Evolutionary conservation across 2,329 filamentous ascomycete genomes (phyloP), one percentile per base, ranked within the genome.

Genomic region (Reticulascus tulasneorum): DNA sequence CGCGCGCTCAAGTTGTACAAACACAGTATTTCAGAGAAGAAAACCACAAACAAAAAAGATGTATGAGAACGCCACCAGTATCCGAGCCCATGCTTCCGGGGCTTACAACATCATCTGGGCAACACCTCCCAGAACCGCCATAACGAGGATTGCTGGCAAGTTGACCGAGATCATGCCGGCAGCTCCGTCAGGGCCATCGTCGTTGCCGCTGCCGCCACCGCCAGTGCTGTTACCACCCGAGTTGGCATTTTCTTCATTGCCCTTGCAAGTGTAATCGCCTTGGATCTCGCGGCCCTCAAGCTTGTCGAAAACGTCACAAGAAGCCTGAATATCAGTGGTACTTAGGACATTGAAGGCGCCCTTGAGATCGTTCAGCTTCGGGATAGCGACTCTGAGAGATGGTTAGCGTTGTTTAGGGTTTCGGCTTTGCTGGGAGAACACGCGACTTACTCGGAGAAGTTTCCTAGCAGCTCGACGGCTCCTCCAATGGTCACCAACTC

Each of bases 401-500:
- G n/a, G 33, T 25, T 17, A 41, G 20, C 3, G 25, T 25, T 11
- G 9, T 2, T 15, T 15, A 2, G 11, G 7, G n/a, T n/a, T n/a
- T n/a, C n/a, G 22, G 23, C 25, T 32, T 24, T 9, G 10, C 10
- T 20, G 21, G 11, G 12, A 5, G 3, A 8, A 11, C 30, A 16
- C 3, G n/a, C 32, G 18, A 34, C 21, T 42, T 44, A 46, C 44
- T 77, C 71, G 46, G 79, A 75, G 64, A 96, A 94, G 69, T 80
- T 84, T 54, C 93, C 93, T 52, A 82, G 81, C 61, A 95, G 79
- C 61, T 88, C 83, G 56, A 97, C 73, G 53, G 87, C 88, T 67
- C 90, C 91, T 47, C 72, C 76, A 40, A 96, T 78, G 37, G 69
- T 76, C 56, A 76, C 57, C 19, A 98, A 76, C 47, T 70, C 58